phyloP scores from a whole-genome alignment of 768 basidiomycete genomes.

The Xanthoconium stramineum region DNA sequence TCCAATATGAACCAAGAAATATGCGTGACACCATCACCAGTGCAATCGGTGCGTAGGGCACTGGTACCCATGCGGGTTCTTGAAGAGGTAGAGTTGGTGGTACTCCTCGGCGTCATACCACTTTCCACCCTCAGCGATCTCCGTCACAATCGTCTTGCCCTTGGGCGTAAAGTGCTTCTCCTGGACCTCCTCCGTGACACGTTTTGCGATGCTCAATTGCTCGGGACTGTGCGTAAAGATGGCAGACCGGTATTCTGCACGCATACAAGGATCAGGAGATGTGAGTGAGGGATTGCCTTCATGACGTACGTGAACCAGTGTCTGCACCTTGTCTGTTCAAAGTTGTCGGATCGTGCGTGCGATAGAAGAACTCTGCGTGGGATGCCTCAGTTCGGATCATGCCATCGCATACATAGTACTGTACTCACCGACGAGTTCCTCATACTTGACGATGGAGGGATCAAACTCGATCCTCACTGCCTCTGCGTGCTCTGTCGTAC shows the following conservation, averaged over 20 bases:
- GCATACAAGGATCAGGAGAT: background rate
- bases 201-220: slow-evolving; percentile 67
- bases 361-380: slow-evolving; percentile 87
- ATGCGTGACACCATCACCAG: slow-evolving; percentile 51
- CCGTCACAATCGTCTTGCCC: slow-evolving; percentile 72
- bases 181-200: slow-evolving; percentile 81
- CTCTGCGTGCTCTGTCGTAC: slow-evolving; percentile 86
- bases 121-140: slow-evolving; percentile 60
- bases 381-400: background rate
- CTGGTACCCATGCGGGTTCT: slow-evolving; percentile 86
- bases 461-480: slow-evolving; percentile 85
- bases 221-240: slow-evolving; percentile 80
- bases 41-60: slow-evolving; percentile 86
- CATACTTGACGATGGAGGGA: slow-evolving; percentile 72
- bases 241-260: slow-evolving; percentile 84
- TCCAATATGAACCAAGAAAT: background rate
- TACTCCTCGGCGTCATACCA: slow-evolving; percentile 89
- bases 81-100: slow-evolving; percentile 76
- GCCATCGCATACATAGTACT: slow-evolving; percentile 27
- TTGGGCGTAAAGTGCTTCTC: slow-evolving; percentile 76
- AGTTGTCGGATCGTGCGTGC: slow-evolving; percentile 92
- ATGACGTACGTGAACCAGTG: slow-evolving; percentile 66
- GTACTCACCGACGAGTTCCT: slow-evolving; percentile 74
- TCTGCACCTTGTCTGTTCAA: slow-evolving; percentile 77
- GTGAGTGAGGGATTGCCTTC: background rate